A percentile compares a stretch with the other conserved stretches of the same genome.
These are phyloP conservation scores for Didymella sp. DNA, from an alignment of 2,329 filamentous ascomycete species.

Conservation along the genomic window DNA sequence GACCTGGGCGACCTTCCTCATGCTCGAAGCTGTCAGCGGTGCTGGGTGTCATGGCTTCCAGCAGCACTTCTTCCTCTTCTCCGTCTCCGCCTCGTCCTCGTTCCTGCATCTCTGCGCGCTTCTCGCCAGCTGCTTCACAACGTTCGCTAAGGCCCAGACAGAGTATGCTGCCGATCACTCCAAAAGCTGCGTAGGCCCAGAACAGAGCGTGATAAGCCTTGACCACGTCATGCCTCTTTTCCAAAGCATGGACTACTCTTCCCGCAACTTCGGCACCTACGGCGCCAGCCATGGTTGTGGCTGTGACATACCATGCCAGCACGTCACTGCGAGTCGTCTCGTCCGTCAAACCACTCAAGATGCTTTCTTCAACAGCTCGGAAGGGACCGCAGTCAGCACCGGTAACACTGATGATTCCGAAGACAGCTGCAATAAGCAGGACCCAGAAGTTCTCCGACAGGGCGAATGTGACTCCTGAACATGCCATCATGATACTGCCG, in stretches of 20 bases:
- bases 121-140: slow-evolving; percentile 51
- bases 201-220: slow-evolving; percentile 53
- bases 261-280: slow-evolving; percentile 48
- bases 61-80: slow-evolving; percentile 46
- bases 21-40: slow-evolving; percentile 42
- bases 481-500: slow-evolving; percentile 48
- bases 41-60: slow-evolving; percentile 45
- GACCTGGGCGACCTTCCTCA: slow-evolving; percentile 23
- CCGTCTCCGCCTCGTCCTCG: slow-evolving; percentile 25
- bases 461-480: slow-evolving; percentile 46
- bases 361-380: slow-evolving; percentile 46
- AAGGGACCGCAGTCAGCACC: slow-evolving; percentile 48
- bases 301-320: slow-evolving; percentile 50
- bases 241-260: slow-evolving; percentile 50
- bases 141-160: slow-evolving; percentile 49
- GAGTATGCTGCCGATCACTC: slow-evolving; percentile 49
- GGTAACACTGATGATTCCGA: slow-evolving; percentile 50
- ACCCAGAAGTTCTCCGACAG: slow-evolving; percentile 49
- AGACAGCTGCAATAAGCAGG: slow-evolving; percentile 46
- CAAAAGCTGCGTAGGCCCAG: slow-evolving; percentile 53
- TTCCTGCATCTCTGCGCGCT: slow-evolving; percentile 35
- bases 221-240: slow-evolving; percentile 46
- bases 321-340: slow-evolving; percentile 48
- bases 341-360: slow-evolving; percentile 47
- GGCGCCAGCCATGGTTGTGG: slow-evolving; percentile 47